These are phyloP conservation scores for Davidsoniella virescens DNA, from an alignment of 2,329 filamentous ascomycete species.

Conservation along the genomic window DNA sequence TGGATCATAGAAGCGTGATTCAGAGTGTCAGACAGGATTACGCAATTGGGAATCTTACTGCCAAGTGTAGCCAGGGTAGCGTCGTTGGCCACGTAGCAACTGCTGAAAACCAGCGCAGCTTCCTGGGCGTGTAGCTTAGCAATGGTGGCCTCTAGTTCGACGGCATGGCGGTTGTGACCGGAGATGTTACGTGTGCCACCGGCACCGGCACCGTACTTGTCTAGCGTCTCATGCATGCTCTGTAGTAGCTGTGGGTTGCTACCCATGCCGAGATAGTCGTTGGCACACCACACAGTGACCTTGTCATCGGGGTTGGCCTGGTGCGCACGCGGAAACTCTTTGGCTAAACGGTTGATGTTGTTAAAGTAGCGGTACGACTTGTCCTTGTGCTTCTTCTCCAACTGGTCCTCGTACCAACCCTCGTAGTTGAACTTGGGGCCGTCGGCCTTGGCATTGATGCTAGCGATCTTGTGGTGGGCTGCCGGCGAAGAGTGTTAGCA, in stretches of 20 bases:
- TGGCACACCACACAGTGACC: slow-evolving; percentile 98
- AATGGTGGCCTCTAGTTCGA: slow-evolving; percentile 64
- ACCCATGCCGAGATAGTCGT: slow-evolving; percentile 97
- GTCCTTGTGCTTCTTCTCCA: slow-evolving; percentile 99
- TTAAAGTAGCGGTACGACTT: slow-evolving; percentile 99
- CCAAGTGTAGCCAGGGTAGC: slow-evolving; percentile 92
- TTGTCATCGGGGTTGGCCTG: slow-evolving; percentile 68
- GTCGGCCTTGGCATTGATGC: slow-evolving; percentile 16
- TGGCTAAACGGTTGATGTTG: slow-evolving; percentile 96
- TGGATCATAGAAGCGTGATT: slow-evolving; percentile 99
- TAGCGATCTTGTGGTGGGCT: slow-evolving; percentile 12
- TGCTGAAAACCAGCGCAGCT: slow-evolving; percentile 83
- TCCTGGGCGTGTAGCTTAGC: slow-evolving; percentile 88
- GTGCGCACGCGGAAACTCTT: slow-evolving; percentile 90
- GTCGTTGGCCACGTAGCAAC: slow-evolving; percentile 97
- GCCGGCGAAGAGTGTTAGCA: background rate
- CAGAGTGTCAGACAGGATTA: slow-evolving; percentile 91
- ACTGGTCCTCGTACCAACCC: slow-evolving; percentile 67
- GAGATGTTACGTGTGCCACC: slow-evolving; percentile 96
- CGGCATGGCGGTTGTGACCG: slow-evolving; percentile 88
- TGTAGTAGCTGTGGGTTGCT: slow-evolving; percentile 73
- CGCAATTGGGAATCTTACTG: slow-evolving; percentile 88
- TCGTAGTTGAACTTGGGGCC: slow-evolving; percentile 72
- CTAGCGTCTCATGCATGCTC: slow-evolving; percentile 86
- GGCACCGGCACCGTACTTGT: slow-evolving; percentile 87